phyloP scores from a whole-genome alignment of 2,329 filamentous ascomycete species.

The Alternaria sp. region DNA sequence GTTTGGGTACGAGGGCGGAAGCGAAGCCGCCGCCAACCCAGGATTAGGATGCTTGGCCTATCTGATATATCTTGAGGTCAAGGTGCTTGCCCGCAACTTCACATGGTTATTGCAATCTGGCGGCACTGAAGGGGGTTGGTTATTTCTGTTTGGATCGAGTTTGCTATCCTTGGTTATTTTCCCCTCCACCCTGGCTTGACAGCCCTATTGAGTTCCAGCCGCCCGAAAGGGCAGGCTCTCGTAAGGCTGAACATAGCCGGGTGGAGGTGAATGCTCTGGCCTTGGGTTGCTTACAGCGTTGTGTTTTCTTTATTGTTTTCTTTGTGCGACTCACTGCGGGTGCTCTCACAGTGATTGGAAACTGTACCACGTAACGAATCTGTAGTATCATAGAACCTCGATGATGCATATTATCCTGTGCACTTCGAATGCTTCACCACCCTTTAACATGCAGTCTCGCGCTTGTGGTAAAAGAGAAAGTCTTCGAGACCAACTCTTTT shows the following conservation, averaged over 20 bases:
- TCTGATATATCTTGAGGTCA: neutral
- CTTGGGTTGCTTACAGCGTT: neutral
- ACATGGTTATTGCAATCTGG: neutral
- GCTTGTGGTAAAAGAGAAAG: neutral
- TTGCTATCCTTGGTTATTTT: neutral
- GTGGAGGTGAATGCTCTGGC: neutral
- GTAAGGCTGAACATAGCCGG: neutral
- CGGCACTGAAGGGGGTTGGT: neutral
- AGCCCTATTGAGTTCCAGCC: neutral
- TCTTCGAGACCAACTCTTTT: neutral
- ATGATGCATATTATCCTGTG: neutral
- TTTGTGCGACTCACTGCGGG: rapidly evolving
- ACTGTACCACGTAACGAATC: neutral
- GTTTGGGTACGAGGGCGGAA: neutral
- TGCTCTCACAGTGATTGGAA: neutral
- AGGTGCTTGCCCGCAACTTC: neutral
- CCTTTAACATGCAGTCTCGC: neutral
- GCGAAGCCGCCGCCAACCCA: neutral
- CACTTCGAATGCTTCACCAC: neutral
- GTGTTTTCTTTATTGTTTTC: neutral
- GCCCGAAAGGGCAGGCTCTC: neutral
- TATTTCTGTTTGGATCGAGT: neutral
- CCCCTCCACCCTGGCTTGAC: neutral
- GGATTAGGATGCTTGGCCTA: neutral
- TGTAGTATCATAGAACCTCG: neutral